Base-by-base conservation (phyloP, 441 rosid genomes). In the Arabidopsis lyrata region DNA sequence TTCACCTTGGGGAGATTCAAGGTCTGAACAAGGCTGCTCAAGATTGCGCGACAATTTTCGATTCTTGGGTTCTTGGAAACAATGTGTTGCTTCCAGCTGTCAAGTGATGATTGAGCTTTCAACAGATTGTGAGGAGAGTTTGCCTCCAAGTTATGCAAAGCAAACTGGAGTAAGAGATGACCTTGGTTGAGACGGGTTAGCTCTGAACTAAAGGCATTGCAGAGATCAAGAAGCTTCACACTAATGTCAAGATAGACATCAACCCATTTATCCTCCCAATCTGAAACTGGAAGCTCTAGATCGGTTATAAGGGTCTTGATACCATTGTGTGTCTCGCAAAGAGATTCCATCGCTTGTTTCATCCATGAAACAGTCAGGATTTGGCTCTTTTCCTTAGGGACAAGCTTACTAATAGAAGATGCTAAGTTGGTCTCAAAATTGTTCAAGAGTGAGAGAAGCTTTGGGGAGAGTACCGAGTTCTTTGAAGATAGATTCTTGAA, bases 211-310 rank as follows among this genome's bases (percentile, higher is more conserved):
- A 90, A 89, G 57, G 83, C 89, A 67, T 77, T 89, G 74, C 92
- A 88, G 27, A 95, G 81, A 78, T 95, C 99, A 45, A 92, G 96
- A 56, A 95, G 79, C 84, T 90, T 92, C 70, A 88, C 92, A 67
- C 96, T 92, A 27, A 92, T 83, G 81, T 95, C 97, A 45, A 95
- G 82, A 79, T 95, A 95, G 14, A 90, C 83, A 76, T 95, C 97
- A 24, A 95, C 86, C 97, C 99, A 90, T 45, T 92, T 85, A 61
- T 89, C 95, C 56, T 95, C 97, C 99, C 99, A 95, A 50, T 89
- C 92, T 9, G 86, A 77, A 2, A 92, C 88, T n/a, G 96, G 97
- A 58, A 92, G 91, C 84, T 88, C 95, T 1, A 95, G 87, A 59
- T 80, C 88, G 4, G 93, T 84, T 59, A 95, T 88, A 20, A 95